These are phyloP conservation scores for Avena insularis DNA, from an alignment of 176 grass and related monocot genomes.

Conservation along the genomic window DNA sequence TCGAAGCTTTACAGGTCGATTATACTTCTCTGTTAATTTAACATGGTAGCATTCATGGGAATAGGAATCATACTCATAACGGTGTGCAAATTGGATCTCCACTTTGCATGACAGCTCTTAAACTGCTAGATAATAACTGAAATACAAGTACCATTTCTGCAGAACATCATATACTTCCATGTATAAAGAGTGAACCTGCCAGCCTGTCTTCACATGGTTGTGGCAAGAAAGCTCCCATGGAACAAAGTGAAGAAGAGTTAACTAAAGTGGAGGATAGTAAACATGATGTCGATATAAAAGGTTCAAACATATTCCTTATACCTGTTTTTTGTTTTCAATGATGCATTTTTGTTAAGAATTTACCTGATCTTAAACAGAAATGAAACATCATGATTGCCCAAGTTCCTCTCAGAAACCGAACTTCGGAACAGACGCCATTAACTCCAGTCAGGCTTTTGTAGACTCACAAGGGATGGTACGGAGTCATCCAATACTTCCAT, in stretches of 20 bases:
- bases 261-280: conserved; percentile 29
- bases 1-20: conserved; percentile 42
- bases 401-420: conserved; percentile 21
- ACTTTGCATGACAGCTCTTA: neutral
- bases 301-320: conserved; percentile 9
- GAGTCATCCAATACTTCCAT: conserved; percentile 15
- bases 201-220: conserved; percentile 30
- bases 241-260: conserved; percentile 42
- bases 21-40: conserved; percentile 36
- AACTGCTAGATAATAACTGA: conserved; percentile 5
- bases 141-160: conserved; percentile 17
- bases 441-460: conserved; percentile 34
- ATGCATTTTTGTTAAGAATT: conserved; percentile 22
- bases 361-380: conserved; percentile 40
- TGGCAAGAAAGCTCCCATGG: conserved; percentile 21
- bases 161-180: conserved; percentile 22
- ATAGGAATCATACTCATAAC: conserved; percentile 25
- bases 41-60: neutral
- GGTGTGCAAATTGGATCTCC: neutral
- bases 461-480: conserved; percentile 31
- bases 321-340: conserved; percentile 30
- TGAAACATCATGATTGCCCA: conserved; percentile 31
- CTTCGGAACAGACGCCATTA: neutral
- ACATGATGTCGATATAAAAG: conserved; percentile 18
- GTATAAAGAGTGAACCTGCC: neutral